These are phyloP conservation scores for Pseudoturritis turrita DNA, from an alignment of 345 rosid species.

Conservation along the genomic window DNA sequence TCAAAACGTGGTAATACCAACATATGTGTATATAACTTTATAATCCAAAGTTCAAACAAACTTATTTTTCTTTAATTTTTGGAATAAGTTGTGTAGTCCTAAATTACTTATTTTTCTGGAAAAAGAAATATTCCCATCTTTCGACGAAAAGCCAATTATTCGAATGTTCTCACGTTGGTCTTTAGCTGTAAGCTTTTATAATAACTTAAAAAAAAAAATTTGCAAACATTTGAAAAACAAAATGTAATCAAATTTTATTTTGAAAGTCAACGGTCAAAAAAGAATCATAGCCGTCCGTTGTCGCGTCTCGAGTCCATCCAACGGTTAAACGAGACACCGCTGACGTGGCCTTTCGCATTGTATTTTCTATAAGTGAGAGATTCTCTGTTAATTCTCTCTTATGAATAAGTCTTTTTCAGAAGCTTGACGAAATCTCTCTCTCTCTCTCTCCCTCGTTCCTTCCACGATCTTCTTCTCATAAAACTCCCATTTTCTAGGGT, in stretches of 20 bases:
- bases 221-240: background rate
- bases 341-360: constrained; percentile 6
- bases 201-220: background rate
- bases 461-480: constrained; percentile 13
- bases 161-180: constrained; percentile 28
- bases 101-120: background rate
- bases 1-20: background rate
- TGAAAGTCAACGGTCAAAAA: background rate
- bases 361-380: constrained; percentile 3
- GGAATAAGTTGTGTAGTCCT: background rate
- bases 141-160: constrained; percentile 17
- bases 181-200: background rate
- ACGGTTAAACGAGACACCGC: background rate
- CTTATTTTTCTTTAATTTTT: background rate
- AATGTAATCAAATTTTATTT: background rate
- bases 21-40: background rate
- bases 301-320: background rate
- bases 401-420: background rate
- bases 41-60: background rate
- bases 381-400: background rate
- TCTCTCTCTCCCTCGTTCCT: background rate
- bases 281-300: background rate
- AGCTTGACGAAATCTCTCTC: background rate
- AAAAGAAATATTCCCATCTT: constrained; percentile 12
- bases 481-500: background rate